These are phyloP conservation scores for Gonapodya prolifera DNA, from an alignment of 192 early-diverging fungal species.

Conservation along the genomic window DNA sequence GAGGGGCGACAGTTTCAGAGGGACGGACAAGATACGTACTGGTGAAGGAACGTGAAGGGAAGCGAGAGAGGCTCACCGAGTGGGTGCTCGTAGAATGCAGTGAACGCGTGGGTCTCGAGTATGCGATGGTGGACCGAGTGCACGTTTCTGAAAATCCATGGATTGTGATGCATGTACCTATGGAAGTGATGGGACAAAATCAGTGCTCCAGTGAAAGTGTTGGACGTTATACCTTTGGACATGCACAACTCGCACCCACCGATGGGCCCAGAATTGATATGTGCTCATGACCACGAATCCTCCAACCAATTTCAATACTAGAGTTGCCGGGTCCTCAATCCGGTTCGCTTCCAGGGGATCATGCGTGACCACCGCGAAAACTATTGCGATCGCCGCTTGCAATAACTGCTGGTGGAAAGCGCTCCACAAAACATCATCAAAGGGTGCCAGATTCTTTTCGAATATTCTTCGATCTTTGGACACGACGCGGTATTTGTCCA, in stretches of 20 bases:
- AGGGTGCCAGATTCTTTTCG: constrained; percentile 48
- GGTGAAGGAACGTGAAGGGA: neutral
- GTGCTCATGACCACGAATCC: constrained; percentile 26
- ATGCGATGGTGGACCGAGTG: constrained; percentile 65
- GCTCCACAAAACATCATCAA: constrained; percentile 41
- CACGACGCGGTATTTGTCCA: constrained; percentile 61
- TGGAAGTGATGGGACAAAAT: too few relatives aligned
- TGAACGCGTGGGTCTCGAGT: constrained; percentile 64
- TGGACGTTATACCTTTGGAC: too few relatives aligned
- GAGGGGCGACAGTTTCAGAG: neutral
- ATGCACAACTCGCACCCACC: neutral
- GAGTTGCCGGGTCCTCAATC: constrained; percentile 19
- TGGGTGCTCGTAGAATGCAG: constrained; percentile 72
- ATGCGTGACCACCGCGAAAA: constrained; percentile 21
- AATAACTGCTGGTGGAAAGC: constrained; percentile 55
- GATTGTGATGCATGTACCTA: constrained; percentile 44
- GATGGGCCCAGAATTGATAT: constrained; percentile 17
- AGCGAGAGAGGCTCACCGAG: constrained; percentile 13
- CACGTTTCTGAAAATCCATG: constrained; percentile 56
- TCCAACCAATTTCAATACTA: constrained; percentile 18
- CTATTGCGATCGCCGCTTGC: constrained; percentile 34
- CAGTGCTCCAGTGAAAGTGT: too few relatives aligned
- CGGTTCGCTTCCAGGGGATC: constrained; percentile 14
- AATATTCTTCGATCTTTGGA: constrained; percentile 35
- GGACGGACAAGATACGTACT: neutral